phyloP scores from a whole-genome alignment of 768 basidiomycete genomes.

The Boletus subparvulus region DNA sequence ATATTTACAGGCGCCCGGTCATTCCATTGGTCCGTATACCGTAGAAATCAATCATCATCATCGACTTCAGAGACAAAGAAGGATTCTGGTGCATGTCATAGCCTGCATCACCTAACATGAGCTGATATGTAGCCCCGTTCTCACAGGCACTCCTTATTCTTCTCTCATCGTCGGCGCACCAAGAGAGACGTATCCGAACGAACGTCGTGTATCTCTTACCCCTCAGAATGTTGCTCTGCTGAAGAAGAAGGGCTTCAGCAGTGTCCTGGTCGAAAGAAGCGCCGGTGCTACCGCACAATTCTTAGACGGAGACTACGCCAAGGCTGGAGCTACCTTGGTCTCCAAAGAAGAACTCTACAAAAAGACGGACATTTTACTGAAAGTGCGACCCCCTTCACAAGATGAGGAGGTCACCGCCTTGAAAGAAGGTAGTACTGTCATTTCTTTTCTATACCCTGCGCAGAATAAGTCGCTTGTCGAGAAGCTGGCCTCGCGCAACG shows the following conservation, averaged over 20 bases:
- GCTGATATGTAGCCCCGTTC: not conserved
- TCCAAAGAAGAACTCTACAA: constrained; percentile 68
- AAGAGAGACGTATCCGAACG: constrained; percentile 71
- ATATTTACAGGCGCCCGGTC: constrained; percentile 27
- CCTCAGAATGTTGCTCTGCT: constrained; percentile 74
- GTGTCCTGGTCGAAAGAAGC: constrained; percentile 69
- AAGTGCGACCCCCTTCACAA: constrained; percentile 75
- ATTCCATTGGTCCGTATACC: constrained; percentile 31
- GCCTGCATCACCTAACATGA: not conserved
- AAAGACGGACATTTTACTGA: constrained; percentile 75
- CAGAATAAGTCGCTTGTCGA: constrained; percentile 80
- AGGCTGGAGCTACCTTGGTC: constrained; percentile 79
- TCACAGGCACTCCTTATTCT: constrained; percentile 62
- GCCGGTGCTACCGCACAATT: constrained; percentile 77
- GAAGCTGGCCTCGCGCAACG: constrained; percentile 58
- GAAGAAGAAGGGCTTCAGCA: constrained; percentile 78
- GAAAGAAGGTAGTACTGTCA: constrained; percentile 74
- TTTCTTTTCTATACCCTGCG: constrained; percentile 81
- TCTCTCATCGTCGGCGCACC: constrained; percentile 76
- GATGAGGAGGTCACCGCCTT: constrained; percentile 60
- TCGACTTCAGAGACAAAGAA: constrained; percentile 17
- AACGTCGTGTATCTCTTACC: constrained; percentile 78
- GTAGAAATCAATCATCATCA: constrained; percentile 18
- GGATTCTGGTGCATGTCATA: constrained; percentile 26
- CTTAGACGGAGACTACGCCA: constrained; percentile 73